A percentile compares a stretch with the other conserved stretches of the same genome.
Conservation (phyloP, 2,329 filamentous ascomycete genomes). For the Seiridium cupressi region DNA sequence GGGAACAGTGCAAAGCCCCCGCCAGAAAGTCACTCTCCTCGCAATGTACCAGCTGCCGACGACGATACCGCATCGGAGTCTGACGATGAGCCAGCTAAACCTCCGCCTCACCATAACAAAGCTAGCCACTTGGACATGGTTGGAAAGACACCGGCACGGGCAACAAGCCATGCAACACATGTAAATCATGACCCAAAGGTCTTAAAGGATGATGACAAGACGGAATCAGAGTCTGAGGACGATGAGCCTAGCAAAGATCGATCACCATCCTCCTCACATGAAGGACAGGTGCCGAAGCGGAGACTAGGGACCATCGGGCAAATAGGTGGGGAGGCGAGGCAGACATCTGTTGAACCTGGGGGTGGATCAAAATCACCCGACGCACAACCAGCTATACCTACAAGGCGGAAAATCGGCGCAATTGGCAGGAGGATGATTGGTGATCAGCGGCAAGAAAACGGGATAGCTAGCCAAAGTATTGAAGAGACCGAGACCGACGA, state of each 20-base stretch:
- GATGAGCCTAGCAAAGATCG: background rate
- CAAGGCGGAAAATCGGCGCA: background rate
- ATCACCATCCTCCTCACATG: background rate
- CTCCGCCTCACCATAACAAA: constrained; percentile 8
- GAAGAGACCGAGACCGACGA: constrained; percentile 26
- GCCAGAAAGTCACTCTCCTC: constrained; percentile 17
- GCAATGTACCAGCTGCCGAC: constrained; percentile 11
- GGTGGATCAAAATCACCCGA: constrained; percentile 14
- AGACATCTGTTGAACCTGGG: constrained; percentile 14
- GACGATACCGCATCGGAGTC: constrained; percentile 29
- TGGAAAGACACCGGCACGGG: constrained; percentile 15
- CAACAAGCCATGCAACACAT: background rate
- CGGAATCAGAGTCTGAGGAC: constrained; percentile 12
- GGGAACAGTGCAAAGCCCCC: constrained; percentile 10
- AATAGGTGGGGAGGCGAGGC: constrained; percentile 8
- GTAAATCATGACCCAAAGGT: background rate
- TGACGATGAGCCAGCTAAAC: constrained; percentile 18
- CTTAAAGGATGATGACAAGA: constrained; percentile 1
- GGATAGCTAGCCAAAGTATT: background rate
- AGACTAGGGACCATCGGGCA: constrained; percentile 7
- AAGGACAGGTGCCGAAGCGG: background rate
- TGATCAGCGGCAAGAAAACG: background rate
- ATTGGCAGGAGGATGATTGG: constrained; percentile 5
- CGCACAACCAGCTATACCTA: background rate
- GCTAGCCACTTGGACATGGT: constrained; percentile 20